These are phyloP conservation scores for Penicillium subrubescens DNA, from an alignment of 495 filamentous ascomycete species.

Conservation along the genomic window DNA sequence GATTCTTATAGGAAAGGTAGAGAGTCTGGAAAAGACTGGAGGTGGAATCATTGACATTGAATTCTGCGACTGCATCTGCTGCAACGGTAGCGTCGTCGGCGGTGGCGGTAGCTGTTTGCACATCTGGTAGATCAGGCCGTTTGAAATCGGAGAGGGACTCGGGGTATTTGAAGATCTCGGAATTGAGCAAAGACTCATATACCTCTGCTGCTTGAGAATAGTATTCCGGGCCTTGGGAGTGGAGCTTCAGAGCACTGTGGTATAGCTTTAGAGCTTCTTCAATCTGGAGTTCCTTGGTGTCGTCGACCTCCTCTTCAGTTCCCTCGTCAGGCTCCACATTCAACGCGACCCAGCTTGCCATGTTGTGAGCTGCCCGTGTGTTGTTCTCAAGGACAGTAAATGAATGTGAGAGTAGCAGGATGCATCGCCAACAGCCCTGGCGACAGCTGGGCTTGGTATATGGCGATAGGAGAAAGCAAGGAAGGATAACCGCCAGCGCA, in stretches of 20 bases:
- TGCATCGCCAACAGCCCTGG: slow-evolving; percentile 24
- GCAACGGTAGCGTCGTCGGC: slow-evolving; percentile 46
- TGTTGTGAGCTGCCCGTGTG: slow-evolving; percentile 28
- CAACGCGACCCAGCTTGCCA: slow-evolving; percentile 72
- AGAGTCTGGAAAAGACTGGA: slow-evolving; percentile 85
- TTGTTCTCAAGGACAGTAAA: slow-evolving; percentile 1
- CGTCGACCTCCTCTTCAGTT: slow-evolving; percentile 87
- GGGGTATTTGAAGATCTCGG: slow-evolving; percentile 90
- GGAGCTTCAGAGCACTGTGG: slow-evolving; percentile 86
- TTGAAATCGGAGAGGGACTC: slow-evolving; percentile 80
- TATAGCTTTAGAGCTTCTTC: slow-evolving; percentile 97
- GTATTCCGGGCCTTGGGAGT: slow-evolving; percentile 78
- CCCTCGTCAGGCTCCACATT: slow-evolving; percentile 93
- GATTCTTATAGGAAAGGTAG: slow-evolving; percentile 92
- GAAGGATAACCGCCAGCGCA: neutral
- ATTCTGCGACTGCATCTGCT: slow-evolving; percentile 44
- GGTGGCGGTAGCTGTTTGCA: slow-evolving; percentile 46
- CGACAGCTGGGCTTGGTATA: slow-evolving; percentile 3
- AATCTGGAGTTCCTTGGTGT: slow-evolving; percentile 93
- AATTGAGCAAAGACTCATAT: slow-evolving; percentile 81
- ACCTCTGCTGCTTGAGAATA: slow-evolving; percentile 78
- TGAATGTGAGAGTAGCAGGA: neutral
- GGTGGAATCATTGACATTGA: slow-evolving; percentile 59
- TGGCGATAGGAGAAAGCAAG: neutral
- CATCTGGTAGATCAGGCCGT: slow-evolving; percentile 63